Evolutionary conservation across 108 stramenopile species (phyloP).

Genomic region (Mediolabrus comicus): DNA sequence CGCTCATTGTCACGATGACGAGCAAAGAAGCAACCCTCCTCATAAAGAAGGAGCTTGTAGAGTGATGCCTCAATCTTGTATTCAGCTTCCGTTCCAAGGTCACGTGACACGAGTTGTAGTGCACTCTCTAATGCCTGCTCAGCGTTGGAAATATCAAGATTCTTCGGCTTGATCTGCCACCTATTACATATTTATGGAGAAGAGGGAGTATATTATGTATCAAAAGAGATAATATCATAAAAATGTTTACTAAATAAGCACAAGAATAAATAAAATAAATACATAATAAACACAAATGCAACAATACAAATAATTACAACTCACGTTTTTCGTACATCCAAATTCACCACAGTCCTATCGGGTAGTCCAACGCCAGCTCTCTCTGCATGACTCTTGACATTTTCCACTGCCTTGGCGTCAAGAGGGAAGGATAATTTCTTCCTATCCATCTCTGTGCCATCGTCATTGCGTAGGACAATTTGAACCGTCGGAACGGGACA

Average conservation of each 20-base stretch:
- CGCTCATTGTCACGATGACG: constrained; percentile 45
- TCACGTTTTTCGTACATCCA: constrained; percentile 25
- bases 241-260: neutral
- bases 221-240: neutral
- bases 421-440: constrained; percentile 12
- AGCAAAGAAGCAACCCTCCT: constrained; percentile 41
- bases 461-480: constrained; percentile 2
- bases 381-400: constrained; percentile 13
- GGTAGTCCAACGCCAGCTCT: constrained; percentile 24
- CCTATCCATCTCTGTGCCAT: neutral
- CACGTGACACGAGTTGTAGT: constrained; percentile 13
- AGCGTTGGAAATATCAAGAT: constrained; percentile 12
- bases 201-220: neutral
- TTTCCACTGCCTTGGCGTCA: constrained; percentile 1
- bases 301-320: no score
- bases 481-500: constrained; percentile 6
- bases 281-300: constrained; percentile 5
- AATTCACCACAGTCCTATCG: constrained; percentile 19
- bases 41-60: constrained; percentile 49
- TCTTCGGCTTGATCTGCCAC: constrained; percentile 20
- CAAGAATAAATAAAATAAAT: neutral
- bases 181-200: no score
- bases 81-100: constrained; percentile 15
- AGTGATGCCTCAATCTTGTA: constrained; percentile 29
- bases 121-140: constrained; percentile 11